phyloP scores from a whole-genome alignment of 345 rosid species.

The Euphorbia tirucalli region DNA sequence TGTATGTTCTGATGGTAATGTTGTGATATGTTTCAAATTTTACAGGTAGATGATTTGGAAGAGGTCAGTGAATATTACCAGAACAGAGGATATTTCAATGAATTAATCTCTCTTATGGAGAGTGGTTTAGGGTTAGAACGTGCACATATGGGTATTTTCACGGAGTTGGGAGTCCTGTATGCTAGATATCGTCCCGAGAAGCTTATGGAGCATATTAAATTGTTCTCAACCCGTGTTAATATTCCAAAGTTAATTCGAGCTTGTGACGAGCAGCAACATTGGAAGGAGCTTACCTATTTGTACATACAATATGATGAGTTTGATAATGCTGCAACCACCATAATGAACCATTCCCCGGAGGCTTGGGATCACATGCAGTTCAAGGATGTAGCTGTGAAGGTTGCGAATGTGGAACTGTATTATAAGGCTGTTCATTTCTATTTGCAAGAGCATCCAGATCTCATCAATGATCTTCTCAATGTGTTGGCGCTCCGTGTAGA shows the following conservation, averaged over 20 bases:
- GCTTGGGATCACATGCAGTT: constrained; percentile 99
- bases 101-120: constrained; percentile 96
- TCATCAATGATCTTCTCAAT: constrained; percentile 87
- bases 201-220: constrained; percentile 97
- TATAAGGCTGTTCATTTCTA: constrained; percentile 99
- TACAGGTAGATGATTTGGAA: constrained; percentile 94
- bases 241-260: constrained; percentile 97
- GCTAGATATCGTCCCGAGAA: constrained; percentile 96
- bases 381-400: constrained; percentile 88
- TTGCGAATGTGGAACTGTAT: constrained; percentile 91
- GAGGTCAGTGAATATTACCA: constrained; percentile 97
- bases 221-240: constrained; percentile 94
- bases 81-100: constrained; percentile 97
- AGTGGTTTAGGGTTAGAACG: constrained; percentile 98
- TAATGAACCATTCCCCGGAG: constrained; percentile 99
- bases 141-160: constrained; percentile 98
- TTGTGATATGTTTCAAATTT: constrained; percentile 2
- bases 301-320: constrained; percentile 92
- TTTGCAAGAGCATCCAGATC: constrained; percentile 95
- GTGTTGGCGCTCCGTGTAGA: constrained; percentile 94
- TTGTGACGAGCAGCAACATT: constrained; percentile 97
- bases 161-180: constrained; percentile 95
- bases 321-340: constrained; percentile 97
- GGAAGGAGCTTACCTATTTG: constrained; percentile 90
- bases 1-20: background rate